A percentile compares a stretch with the other conserved stretches of the same genome.
Conservation (phyloP, 352 stramenopile genomes). For the Phytophthora meadii region DNA sequence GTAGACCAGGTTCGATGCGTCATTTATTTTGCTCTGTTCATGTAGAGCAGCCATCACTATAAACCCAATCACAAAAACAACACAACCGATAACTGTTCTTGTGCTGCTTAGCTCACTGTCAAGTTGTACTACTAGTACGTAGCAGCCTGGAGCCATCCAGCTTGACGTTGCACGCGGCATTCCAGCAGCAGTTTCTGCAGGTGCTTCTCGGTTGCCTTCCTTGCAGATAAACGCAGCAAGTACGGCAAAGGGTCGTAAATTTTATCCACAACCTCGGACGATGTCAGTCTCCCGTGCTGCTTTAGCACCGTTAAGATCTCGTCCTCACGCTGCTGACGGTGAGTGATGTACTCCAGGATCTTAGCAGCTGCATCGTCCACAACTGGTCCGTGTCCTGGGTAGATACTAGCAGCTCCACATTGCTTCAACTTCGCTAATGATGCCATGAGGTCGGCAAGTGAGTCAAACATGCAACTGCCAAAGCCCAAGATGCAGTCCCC, state of each 20-base stretch:
- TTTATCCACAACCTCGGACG: no score
- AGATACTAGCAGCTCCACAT: no score
- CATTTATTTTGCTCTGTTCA: slow-evolving; percentile 34
- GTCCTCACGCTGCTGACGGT: slow-evolving; percentile 75
- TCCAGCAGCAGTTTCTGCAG: no score
- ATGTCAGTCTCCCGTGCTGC: no score
- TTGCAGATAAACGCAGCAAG: no score
- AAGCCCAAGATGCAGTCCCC: no score
- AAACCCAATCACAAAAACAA: slow-evolving; percentile 31
- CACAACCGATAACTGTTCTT: slow-evolving; percentile 4
- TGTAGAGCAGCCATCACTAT: slow-evolving; percentile 31
- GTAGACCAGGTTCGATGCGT: slow-evolving; percentile 12
- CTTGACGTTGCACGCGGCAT: no score
- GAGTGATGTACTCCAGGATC: slow-evolving; percentile 33
- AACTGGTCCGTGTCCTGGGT: no score
- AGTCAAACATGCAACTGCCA: no score
- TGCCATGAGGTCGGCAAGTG: slow-evolving; percentile 75
- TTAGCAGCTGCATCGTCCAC: no score
- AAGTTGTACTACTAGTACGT: slow-evolving; percentile 31
- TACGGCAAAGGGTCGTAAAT: no score
- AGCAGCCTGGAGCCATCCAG: slow-evolving; percentile 35
- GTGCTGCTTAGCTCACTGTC: slow-evolving; percentile 26
- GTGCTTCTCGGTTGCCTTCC: no score
- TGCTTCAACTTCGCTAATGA: slow-evolving; percentile 48
- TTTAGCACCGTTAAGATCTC: slow-evolving; percentile 38